Evolutionary conservation across 345 rosid species (phyloP).

Genomic region (Viola odorata): DNA sequence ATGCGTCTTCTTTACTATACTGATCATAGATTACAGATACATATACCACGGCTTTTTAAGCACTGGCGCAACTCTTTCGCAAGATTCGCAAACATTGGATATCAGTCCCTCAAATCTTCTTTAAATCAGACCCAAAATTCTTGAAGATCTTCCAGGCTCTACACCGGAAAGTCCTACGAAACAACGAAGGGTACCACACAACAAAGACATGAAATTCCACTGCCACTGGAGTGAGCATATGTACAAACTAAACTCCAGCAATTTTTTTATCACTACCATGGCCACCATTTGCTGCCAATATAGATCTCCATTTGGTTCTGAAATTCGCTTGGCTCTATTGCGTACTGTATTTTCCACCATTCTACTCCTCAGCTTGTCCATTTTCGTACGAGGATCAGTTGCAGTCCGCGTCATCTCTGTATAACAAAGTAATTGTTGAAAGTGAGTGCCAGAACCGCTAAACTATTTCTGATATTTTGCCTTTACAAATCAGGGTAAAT

Average conservation of each 20-base stretch:
- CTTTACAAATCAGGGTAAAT: too few relatives aligned
- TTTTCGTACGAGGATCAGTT: slow-evolving; percentile 46
- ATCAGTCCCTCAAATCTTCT: slow-evolving; percentile 38
- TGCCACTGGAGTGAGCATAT: too few relatives aligned
- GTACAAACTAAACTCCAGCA: too few relatives aligned
- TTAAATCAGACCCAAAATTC: slow-evolving; percentile 44
- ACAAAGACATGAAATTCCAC: slow-evolving; percentile 1
- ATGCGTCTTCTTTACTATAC: too few relatives aligned
- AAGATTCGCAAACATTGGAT: not conserved
- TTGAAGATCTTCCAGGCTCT: slow-evolving; percentile 56
- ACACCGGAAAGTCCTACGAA: slow-evolving; percentile 36
- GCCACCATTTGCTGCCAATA: slow-evolving; percentile 16
- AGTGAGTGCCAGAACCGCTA: too few relatives aligned
- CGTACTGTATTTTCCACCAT: slow-evolving; percentile 27
- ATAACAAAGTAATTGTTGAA: slow-evolving; percentile 9
- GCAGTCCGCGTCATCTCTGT: slow-evolving; percentile 58
- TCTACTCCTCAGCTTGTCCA: slow-evolving; percentile 35
- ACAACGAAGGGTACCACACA: slow-evolving; percentile 3
- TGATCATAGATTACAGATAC: too few relatives aligned
- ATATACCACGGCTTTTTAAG: too few relatives aligned
- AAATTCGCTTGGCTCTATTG: slow-evolving; percentile 28
- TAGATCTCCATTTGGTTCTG: slow-evolving; percentile 27
- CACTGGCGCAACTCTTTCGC: too few relatives aligned
- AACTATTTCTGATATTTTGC: too few relatives aligned
- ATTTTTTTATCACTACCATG: slow-evolving; percentile 30